phyloP scores from a whole-genome alignment of 2,329 filamentous ascomycete genomes.

The Rhexocercosporidium sp. region DNA sequence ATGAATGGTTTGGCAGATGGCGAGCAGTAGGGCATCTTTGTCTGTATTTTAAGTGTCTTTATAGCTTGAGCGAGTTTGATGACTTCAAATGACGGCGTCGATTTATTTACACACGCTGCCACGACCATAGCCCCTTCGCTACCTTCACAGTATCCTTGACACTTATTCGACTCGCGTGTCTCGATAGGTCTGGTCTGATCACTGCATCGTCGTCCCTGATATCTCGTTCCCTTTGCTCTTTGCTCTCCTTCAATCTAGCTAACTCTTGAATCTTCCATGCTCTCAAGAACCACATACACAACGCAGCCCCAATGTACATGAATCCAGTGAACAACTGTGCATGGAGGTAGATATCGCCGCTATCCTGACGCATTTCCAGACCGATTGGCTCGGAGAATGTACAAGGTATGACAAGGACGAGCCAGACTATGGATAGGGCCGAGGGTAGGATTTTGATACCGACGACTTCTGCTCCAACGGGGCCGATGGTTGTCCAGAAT shows the following conservation, averaged over 20 bases:
- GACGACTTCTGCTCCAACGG: conserved; percentile 76
- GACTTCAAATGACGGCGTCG: background rate
- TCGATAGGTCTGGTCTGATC: conserved; percentile 14
- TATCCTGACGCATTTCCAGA: conserved; percentile 54
- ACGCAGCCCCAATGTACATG: conserved; percentile 64
- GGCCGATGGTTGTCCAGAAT: conserved; percentile 72
- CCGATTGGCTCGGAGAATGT: conserved; percentile 69
- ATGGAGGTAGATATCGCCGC: conserved; percentile 57
- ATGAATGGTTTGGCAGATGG: background rate
- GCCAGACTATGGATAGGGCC: conserved; percentile 73
- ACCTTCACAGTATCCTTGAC: conserved; percentile 31
- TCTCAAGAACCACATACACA: conserved; percentile 58
- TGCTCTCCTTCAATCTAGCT: conserved; percentile 42
- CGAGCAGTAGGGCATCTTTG: background rate
- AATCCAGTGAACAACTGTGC: conserved; percentile 65
- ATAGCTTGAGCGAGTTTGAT: background rate
- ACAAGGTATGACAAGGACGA: conserved; percentile 71
- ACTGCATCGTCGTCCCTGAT: conserved; percentile 30
- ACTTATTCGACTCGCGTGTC: conserved; percentile 27
- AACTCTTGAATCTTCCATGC: conserved; percentile 65
- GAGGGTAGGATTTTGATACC: conserved; percentile 72
- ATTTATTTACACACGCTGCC: conserved; percentile 28
- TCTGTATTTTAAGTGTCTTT: background rate
- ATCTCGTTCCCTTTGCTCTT: conserved; percentile 28
- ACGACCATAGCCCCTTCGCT: conserved; percentile 34